These are phyloP conservation scores for Stropharia rugosoannulata DNA, from an alignment of 768 basidiomycete species.

Conservation along the genomic window DNA sequence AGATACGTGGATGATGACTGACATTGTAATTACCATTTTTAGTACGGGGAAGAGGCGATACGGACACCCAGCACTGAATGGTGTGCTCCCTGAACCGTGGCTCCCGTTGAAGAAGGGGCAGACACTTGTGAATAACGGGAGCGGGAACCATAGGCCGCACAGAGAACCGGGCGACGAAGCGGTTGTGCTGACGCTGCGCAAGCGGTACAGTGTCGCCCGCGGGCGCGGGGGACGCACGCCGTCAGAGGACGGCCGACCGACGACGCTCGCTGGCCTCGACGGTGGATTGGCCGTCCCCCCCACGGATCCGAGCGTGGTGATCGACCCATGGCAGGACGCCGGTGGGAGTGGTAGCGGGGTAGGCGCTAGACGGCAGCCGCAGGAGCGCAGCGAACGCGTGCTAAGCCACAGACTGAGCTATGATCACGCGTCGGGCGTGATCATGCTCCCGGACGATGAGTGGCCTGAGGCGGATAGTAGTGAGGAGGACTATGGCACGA, in stretches of 20 bases:
- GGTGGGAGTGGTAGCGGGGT: not conserved
- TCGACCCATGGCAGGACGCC: conserved; percentile 69
- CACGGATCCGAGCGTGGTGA: conserved; percentile 22
- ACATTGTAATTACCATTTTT: not conserved
- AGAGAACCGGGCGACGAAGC: conserved; percentile 52
- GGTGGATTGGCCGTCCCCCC: conserved; percentile 1
- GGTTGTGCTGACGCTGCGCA: conserved; percentile 80
- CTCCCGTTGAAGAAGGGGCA: conserved; percentile 86
- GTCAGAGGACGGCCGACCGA: conserved; percentile 15
- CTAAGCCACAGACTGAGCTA: conserved; percentile 73
- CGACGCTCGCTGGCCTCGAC: conserved; percentile 6
- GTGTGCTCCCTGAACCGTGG: conserved; percentile 92
- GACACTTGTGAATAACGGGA: conserved; percentile 60
- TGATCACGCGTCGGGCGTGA: conserved; percentile 85
- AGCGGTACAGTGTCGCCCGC: conserved; percentile 60
- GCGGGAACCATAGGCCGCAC: conserved; percentile 27
- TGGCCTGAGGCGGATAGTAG: conserved; percentile 47
- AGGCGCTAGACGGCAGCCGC: not conserved
- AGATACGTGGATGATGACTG: too few relatives aligned
- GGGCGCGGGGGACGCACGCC: conserved; percentile 13
- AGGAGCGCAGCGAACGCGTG: conserved; percentile 8
- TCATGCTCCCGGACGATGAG: conserved; percentile 83
- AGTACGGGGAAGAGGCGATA: conserved; percentile 95
- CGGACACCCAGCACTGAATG: conserved; percentile 94
- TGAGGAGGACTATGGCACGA: conserved; percentile 52